Evolutionary conservation across 345 rosid genomes (phyloP), one percentile per base, ranked within the genome.

Genomic region (Stellera chamaejasme): DNA sequence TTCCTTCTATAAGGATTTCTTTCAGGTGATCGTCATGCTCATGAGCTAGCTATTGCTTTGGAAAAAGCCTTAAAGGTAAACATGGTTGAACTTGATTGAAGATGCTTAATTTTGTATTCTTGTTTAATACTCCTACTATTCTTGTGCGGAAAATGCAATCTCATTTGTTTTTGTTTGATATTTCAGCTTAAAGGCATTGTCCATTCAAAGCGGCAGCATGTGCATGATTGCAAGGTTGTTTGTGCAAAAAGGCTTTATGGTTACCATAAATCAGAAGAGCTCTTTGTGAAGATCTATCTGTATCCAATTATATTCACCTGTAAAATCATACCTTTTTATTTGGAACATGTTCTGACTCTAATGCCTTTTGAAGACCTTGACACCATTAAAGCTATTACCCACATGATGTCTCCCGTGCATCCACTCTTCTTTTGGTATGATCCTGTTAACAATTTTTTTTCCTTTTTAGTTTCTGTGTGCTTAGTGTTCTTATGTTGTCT

Each of bases 171-270:
- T 59, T 48, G 44, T 58, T 65, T 69, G 66, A 63, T 28, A 23
- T 70, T 48, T 65, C 77, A 93, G 97, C 81, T 79, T 63, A 86
- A 75, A 78, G 84, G 91, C 19, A 76, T 47, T 63, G 73, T 75
- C 62, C 80, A 82, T 66, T 80, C 78, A 3, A 86, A 82, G 71
- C 77, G 86, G 57, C 96, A 86, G 57, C 97, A 93, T 51, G 85
- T 86, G 44, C 97, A 93, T 81, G 79, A 80, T 49, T 86, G 82
- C 73, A 72, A 79, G 68, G 78, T 86, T 73, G 97, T 93, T 39
- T 81, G 83, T 50, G 99, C 86, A 2, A 86, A 74, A 83, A 84
- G 68, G 66, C 79, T 92, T 74, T 92, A 92, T 74, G 99, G 99
- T 47, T 89, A 82, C 64, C 83, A 86, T 67, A 65, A 90, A 59